A percentile compares a stretch with the other conserved stretches of the same genome.
Conservation (phyloP, 176 grass and related monocot species). For the Oryza meyeriana region DNA sequence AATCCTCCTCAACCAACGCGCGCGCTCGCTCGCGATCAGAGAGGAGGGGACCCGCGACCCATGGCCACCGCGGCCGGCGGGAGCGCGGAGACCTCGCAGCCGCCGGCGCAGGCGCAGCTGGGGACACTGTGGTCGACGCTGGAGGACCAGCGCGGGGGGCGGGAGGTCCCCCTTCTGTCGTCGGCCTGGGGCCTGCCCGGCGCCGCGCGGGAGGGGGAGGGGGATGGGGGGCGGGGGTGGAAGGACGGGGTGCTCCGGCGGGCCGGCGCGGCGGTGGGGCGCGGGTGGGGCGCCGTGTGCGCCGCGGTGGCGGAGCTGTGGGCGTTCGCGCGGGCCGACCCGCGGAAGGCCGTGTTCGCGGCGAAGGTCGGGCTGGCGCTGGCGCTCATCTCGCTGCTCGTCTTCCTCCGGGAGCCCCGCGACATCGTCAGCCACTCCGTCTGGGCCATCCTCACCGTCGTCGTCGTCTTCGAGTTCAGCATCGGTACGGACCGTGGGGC, state of each 20-base stretch:
- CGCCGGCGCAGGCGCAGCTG: conserved; percentile 13
- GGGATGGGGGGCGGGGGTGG: too few relatives aligned
- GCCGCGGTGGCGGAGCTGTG: conserved; percentile 34
- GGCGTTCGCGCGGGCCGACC: conserved; percentile 64
- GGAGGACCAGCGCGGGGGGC: conserved; percentile 43
- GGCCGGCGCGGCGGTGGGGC: not conserved
- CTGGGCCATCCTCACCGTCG: conserved; percentile 96
- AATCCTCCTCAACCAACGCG: too few relatives aligned
- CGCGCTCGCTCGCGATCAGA: too few relatives aligned
- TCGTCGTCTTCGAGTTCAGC: conserved; percentile 92
- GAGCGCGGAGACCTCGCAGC: not conserved
- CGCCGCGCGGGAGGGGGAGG: not conserved
- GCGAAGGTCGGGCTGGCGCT: conserved; percentile 65
- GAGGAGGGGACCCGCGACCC: too few relatives aligned
- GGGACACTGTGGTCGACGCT: conserved; percentile 51
- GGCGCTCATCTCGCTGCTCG: conserved; percentile 63
- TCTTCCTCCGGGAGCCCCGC: conserved; percentile 72
- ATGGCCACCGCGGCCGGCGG: not conserved
- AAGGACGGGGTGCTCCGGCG: conserved; percentile 31
- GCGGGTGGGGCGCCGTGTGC: not conserved
- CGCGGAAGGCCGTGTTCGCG: conserved; percentile 71
- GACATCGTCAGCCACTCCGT: conserved; percentile 78
- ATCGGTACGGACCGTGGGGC: conserved; percentile 6
- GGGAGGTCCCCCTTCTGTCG: conserved; percentile 37
- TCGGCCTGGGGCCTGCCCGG: conserved; percentile 34